These are phyloP conservation scores for Fusarium xyrophilum DNA, from an alignment of 2,329 filamentous ascomycete species.

Conservation along the genomic window DNA sequence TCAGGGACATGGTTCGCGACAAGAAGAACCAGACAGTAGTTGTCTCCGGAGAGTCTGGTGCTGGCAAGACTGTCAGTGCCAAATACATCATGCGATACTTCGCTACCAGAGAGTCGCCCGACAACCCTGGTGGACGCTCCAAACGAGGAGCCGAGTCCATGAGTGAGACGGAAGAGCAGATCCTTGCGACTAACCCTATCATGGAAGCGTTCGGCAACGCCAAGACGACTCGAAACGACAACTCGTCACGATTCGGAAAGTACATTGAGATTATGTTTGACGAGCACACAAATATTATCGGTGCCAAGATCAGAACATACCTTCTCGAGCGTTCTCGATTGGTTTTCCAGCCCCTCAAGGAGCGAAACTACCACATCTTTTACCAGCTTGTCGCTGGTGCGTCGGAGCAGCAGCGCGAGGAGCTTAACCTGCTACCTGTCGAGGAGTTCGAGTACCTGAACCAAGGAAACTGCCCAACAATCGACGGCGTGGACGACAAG, in stretches of 20 bases:
- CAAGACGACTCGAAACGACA: conserved; percentile 99
- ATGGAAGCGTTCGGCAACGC: conserved; percentile 99
- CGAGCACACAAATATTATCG: conserved; percentile 92
- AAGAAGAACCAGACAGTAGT: conserved; percentile 97
- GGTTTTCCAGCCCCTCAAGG: conserved; percentile 96
- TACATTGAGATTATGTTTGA: conserved; percentile 99
- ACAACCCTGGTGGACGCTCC: conserved; percentile 78
- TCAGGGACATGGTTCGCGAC: conserved; percentile 94
- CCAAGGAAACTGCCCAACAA: conserved; percentile 87
- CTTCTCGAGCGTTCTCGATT: conserved; percentile 92
- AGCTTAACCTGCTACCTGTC: conserved; percentile 78
- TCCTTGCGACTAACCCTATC: conserved; percentile 96
- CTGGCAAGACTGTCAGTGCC: conserved; percentile 97
- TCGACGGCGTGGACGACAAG: conserved; percentile 95
- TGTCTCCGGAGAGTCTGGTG: conserved; percentile 98
- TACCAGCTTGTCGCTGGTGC: conserved; percentile 95
- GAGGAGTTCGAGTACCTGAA: conserved; percentile 97
- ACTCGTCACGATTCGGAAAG: conserved; percentile 98
- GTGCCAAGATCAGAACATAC: conserved; percentile 96
- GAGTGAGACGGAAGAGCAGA: conserved; percentile 98
- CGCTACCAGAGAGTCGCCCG: conserved; percentile 92
- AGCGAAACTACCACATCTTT: conserved; percentile 99
- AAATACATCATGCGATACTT: conserved; percentile 99
- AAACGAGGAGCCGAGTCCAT: conserved; percentile 81
- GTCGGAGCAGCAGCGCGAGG: conserved; percentile 80